A percentile compares a stretch with the other conserved stretches of the same genome.
Evolutionary conservation across 192 early-diverging fungal genomes (phyloP).

Genomic region (Rhizophagus sp.): DNA sequence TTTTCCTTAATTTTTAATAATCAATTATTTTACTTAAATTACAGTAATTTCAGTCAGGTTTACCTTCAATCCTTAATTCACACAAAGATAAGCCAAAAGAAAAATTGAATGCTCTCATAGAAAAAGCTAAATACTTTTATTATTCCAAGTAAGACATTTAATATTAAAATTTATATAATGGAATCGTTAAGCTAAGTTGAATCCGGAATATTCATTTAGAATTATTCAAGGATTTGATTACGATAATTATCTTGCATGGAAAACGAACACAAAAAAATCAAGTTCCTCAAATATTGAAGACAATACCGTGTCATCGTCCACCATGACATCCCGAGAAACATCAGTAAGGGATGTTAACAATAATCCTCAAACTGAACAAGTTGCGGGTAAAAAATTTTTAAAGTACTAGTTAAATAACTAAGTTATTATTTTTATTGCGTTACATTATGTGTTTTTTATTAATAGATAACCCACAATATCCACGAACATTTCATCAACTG

Average conservation of each 20-base stretch:
- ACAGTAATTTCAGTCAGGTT: slow-evolving; percentile 33
- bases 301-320: neutral
- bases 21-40: neutral
- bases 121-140: slow-evolving; percentile 47
- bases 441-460: neutral
- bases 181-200: neutral
- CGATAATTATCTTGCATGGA: slow-evolving; percentile 40
- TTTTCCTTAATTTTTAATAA: neutral
- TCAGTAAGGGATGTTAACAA: neutral
- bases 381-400: neutral
- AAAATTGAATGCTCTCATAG: slow-evolving; percentile 22
- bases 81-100: slow-evolving; percentile 33
- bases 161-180: neutral
- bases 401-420: neutral
- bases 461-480: slow-evolving; percentile 25
- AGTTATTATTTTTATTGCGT: neutral
- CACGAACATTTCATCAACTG: slow-evolving; percentile 43
- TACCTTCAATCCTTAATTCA: slow-evolving; percentile 36
- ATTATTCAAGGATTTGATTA: slow-evolving; percentile 38
- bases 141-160: slow-evolving; percentile 40
- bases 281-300: neutral
- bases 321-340: neutral
- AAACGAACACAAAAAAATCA: slow-evolving; percentile 8
- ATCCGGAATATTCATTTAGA: slow-evolving; percentile 19
- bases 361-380: neutral